Conservation (phyloP, 2,329 filamentous ascomycete genomes). For the Xylaria sp. region DNA sequence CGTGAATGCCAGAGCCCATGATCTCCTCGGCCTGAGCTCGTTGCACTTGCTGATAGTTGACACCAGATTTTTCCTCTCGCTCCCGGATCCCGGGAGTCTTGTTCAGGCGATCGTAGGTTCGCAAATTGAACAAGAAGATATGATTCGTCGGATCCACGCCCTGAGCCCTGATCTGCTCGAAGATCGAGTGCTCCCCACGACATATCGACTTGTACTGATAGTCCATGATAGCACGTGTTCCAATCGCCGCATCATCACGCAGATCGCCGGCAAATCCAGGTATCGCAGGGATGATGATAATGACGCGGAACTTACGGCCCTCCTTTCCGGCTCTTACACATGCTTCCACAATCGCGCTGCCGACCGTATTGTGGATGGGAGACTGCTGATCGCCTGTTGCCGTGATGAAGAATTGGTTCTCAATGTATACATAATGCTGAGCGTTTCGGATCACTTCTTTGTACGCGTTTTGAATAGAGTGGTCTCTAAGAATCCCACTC, state of each 20-base stretch:
- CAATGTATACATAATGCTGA: conserved; percentile 94
- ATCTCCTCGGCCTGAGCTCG: conserved; percentile 87
- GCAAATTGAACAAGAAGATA: conserved; percentile 92
- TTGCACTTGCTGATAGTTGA: conserved; percentile 86
- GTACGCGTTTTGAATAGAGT: conserved; percentile 88
- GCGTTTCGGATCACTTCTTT: conserved; percentile 83
- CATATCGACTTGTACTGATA: conserved; percentile 98
- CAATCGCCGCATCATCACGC: conserved; percentile 78
- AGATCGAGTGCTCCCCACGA: conserved; percentile 90
- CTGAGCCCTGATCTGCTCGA: conserved; percentile 73
- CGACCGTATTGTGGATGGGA: conserved; percentile 87
- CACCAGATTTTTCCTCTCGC: conserved; percentile 79
- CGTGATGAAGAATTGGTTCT: conserved; percentile 98
- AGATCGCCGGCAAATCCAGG: conserved; percentile 95
- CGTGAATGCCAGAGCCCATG: conserved; percentile 77
- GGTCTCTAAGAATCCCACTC: conserved; percentile 83
- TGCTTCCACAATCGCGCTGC: conserved; percentile 87
- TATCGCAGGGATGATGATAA: conserved; percentile 87
- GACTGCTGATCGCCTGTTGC: conserved; percentile 87
- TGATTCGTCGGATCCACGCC: conserved; percentile 80
- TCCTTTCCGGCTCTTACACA: conserved; percentile 82
- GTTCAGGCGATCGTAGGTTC: conserved; percentile 91
- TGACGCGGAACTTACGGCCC: conserved; percentile 85
- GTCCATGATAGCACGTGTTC: conserved; percentile 95
- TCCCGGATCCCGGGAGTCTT: conserved; percentile 75